Percentiles rank a stretch among this genome's conserved stretches.
These are phyloP conservation scores for Ophiostoma perfectum DNA, from an alignment of 2,329 filamentous ascomycete species.

Conservation along the genomic window DNA sequence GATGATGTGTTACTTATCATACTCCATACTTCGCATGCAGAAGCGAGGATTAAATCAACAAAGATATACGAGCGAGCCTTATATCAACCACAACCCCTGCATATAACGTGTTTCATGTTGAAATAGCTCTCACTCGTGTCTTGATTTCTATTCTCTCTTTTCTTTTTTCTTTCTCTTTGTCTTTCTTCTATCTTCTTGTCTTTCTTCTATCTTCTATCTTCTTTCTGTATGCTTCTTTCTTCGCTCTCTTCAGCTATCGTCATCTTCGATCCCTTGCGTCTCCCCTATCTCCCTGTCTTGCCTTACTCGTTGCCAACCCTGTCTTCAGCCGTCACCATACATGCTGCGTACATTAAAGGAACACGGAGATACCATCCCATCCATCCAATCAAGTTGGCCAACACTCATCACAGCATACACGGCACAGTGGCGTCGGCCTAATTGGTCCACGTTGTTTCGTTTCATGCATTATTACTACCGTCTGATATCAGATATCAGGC, in stretches of 20 bases:
- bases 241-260: background rate
- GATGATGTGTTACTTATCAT: too few relatives aligned
- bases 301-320: background rate
- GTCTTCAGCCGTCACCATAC: background rate
- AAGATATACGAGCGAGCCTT: background rate
- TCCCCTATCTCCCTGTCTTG: background rate
- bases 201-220: background rate
- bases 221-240: background rate
- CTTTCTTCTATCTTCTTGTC: background rate
- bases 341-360: background rate
- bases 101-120: background rate
- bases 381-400: background rate
- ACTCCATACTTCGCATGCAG: too few relatives aligned
- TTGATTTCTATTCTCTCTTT: too few relatives aligned
- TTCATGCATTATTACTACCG: background rate
- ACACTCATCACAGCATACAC: background rate
- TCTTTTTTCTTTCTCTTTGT: background rate
- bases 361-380: background rate
- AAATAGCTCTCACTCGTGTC: background rate
- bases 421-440: background rate
- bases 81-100: background rate
- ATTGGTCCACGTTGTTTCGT: constrained; percentile 15
- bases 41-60: too few relatives aligned
- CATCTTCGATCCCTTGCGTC: background rate
- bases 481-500: background rate